Evolutionary conservation across 2,329 filamentous ascomycete genomes (phyloP), one percentile per base, ranked within the genome.

Genomic region (Lasiodiplodia sp.): DNA sequence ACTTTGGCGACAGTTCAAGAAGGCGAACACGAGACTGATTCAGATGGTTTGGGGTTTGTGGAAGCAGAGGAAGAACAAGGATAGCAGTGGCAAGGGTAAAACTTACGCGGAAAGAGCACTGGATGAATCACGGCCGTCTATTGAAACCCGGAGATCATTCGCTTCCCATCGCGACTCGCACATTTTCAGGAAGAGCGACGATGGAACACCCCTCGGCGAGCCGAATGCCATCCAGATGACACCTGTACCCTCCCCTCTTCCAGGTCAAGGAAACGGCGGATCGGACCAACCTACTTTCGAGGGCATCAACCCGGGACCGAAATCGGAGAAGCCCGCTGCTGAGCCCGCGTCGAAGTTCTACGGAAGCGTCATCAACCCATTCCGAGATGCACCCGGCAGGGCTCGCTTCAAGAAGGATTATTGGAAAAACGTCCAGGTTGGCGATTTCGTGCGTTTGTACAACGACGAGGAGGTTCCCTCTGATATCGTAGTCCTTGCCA

Each of bases 401-500:
- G 93, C 94, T 40, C 88, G 92, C 28, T 99, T 99, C 82, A 95
- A 97, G 79, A 92, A 91, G 74, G 94, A 97, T 76, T 90, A 89
- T 53, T 99, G 96, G 96, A 99, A 99, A 82, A 97, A 90, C 74
- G 87, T 99, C 16, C 90, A 94, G 74, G 96, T 99, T 10, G 96
- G 96, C 58, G 96, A 99, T 79, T 98, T 97, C 80, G 91, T 99
- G 67, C 93, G 96, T 72, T 88, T 99, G 63, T 98, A 97, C 82
- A 97, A 96, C 75, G 92, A 97, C 73, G 96, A 99, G 75, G 94
- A 97, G 73, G 89, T 99, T 28, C 96, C 96, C 1, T 95, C 96
- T 58, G 96, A 99, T 80, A 85, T 99, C 57, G 91, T 98, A 58
- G 92, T 99, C 53, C 83, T 99, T 28, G 92, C 96, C 2, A 98